These are phyloP conservation scores for Talaromyces stipitatus DNA, from an alignment of 495 filamentous ascomycete species.

Conservation along the genomic window DNA sequence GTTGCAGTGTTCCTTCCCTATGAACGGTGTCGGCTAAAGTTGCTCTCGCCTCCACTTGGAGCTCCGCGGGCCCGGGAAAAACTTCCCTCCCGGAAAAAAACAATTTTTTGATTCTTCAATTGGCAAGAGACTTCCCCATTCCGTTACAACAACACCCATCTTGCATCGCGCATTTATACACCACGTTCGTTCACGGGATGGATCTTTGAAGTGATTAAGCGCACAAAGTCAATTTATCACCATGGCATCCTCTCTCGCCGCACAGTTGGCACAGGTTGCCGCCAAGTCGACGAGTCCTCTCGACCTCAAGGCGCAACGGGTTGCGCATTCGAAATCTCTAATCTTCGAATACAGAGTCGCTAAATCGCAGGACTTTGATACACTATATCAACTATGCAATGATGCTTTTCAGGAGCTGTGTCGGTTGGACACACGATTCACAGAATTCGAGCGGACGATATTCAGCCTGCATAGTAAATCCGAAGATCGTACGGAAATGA, in stretches of 20 bases:
- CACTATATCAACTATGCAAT: constrained; percentile 73
- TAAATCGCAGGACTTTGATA: constrained; percentile 77
- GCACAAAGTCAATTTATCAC: constrained; percentile 12
- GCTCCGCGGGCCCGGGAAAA: constrained; percentile 7
- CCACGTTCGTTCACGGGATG: not conserved
- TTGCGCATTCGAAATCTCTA: constrained; percentile 81
- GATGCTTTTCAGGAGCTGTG: constrained; percentile 91
- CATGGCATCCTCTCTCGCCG: constrained; percentile 75
- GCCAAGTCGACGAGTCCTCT: constrained; percentile 69
- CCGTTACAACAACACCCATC: not conserved
- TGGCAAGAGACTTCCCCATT: not conserved
- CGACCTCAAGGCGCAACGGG: constrained; percentile 82
- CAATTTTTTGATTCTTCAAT: constrained; percentile 6
- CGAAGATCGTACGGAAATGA: constrained; percentile 81
- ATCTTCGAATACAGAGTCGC: constrained; percentile 81
- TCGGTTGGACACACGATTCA: constrained; percentile 68
- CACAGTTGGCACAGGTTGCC: constrained; percentile 74
- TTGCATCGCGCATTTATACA: not conserved
- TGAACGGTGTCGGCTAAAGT: constrained; percentile 3
- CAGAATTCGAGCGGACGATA: constrained; percentile 57
- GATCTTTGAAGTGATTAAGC: not conserved
- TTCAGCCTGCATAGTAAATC: constrained; percentile 89
- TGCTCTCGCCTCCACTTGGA: not conserved
- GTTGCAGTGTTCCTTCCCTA: not conserved
- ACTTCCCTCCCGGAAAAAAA: constrained; percentile 5